phyloP scores from a whole-genome alignment of 1,284 basidiomycete genomes.

The Microbotryum scabiosae region DNA sequence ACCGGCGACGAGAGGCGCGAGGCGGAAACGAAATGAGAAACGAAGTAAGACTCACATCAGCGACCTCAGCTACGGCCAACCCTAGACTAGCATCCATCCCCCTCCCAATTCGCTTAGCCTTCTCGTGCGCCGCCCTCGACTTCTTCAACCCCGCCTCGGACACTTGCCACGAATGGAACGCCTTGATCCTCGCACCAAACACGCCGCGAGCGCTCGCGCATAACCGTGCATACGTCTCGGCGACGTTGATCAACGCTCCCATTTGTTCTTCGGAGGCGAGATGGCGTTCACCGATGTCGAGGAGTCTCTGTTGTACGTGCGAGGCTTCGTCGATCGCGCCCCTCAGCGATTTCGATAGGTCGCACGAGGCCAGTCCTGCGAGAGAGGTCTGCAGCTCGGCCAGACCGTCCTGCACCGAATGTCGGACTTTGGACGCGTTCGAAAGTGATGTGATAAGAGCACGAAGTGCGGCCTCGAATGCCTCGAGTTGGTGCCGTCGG shows the following conservation, averaged over 20 bases:
- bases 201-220: constrained; percentile 83
- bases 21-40: neutral
- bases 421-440: constrained; percentile 65
- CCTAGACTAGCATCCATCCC: constrained; percentile 58
- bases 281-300: constrained; percentile 29
- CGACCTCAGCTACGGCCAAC: constrained; percentile 61
- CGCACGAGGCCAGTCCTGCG: constrained; percentile 37
- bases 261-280: constrained; percentile 27
- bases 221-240: constrained; percentile 85
- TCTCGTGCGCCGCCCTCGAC: constrained; percentile 67
- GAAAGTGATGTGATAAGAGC: constrained; percentile 79
- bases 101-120: constrained; percentile 62
- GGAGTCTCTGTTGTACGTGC: constrained; percentile 34
- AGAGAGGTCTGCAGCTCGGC: constrained; percentile 37
- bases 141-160: constrained; percentile 67
- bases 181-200: constrained; percentile 74
- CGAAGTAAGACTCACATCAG: constrained; percentile 50
- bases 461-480: constrained; percentile 79
- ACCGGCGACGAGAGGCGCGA: neutral
- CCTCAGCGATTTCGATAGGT: constrained; percentile 38
- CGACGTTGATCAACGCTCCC: constrained; percentile 40
- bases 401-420: constrained; percentile 41
- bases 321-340: constrained; percentile 40
- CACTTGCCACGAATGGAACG: constrained; percentile 68
- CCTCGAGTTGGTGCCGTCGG: constrained; percentile 76